These are phyloP conservation scores for Umbelopsis sp. DNA, from an alignment of 371 early-diverging fungal genomes.

Conservation along the genomic window DNA sequence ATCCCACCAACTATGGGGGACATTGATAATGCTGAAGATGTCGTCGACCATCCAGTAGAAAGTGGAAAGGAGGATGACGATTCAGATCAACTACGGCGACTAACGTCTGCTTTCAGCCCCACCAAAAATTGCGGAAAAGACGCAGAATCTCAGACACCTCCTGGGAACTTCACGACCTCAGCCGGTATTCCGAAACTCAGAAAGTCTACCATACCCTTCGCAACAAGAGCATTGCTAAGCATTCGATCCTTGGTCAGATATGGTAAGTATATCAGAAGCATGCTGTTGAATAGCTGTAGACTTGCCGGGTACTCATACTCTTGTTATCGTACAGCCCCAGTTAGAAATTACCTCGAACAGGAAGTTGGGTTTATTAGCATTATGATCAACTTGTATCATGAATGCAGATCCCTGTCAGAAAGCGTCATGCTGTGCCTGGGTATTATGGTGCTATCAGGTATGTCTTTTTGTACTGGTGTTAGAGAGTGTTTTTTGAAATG, in stretches of 20 bases:
- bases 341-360: conserved; percentile 37
- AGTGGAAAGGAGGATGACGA: neutral
- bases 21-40: neutral
- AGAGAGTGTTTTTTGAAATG: too few relatives aligned
- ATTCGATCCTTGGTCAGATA: conserved; percentile 37
- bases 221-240: conserved; percentile 36
- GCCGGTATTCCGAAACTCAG: conserved; percentile 7
- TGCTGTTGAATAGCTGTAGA: neutral
- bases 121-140: neutral
- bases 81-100: neutral
- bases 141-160: neutral
- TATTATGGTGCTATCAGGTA: conserved; percentile 33
- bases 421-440: conserved; percentile 43
- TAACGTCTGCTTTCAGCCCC: neutral
- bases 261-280: conserved; percentile 25
- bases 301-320: neutral
- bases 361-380: conserved; percentile 39
- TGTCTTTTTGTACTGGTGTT: neutral
- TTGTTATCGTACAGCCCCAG: conserved; percentile 26
- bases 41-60: neutral
- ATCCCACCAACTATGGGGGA: neutral
- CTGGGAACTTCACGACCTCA: conserved; percentile 1
- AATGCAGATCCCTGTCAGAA: conserved; percentile 33
- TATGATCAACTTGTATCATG: conserved; percentile 39
- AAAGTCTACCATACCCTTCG: conserved; percentile 25